Base-by-base conservation (phyloP, 306 rosid genomes). In the Crotalaria pallida region DNA sequence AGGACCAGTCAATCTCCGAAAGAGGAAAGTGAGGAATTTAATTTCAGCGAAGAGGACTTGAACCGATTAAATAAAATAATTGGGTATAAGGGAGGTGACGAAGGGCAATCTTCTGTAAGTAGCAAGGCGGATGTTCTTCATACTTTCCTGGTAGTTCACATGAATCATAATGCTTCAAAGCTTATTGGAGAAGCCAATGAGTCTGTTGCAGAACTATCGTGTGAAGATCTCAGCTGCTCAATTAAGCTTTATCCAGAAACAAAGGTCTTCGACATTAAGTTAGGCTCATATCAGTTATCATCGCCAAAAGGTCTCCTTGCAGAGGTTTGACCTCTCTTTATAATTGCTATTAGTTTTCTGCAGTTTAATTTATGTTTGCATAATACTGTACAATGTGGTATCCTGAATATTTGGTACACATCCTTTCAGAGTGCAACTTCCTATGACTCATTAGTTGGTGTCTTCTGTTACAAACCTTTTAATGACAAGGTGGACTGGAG, bases 221-320 rank as follows among this genome's bases (percentile, higher is more conserved):
- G 99, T 80, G 96, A 94, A 81, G 86, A 82, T 73, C 88, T 94
- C 56, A 76, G 76, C 71, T 94, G 97, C 85, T 82, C 88, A 21
- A 56, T 91, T 77, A 91, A 88, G 80, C 88, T 94, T 67, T 94
- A 88, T 82, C 88, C 96, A 21, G 96, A 94, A 86, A 77, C 99
- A 21, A 91, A 94, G 79, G 81, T 88, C 59, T 91, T 94, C 79
- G 85, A 91, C 72, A 43, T 94, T 83, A 90, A 79, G 76, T 82
- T 94, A 81, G 96, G 92, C 24, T 91, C 99, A 19, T 94, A 94
- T 77, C 80, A 81, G 80, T 79, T 94, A 56, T 94, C 88, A 41
- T 91, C 99, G 3, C 97, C 99, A 22, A 85, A 77, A 76, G 99
- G 95, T 67, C 96, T 88, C 50, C 95, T 94, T 74, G 96, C 99